Base-by-base conservation (phyloP, 2,329 filamentous ascomycete genomes). In the Aspergillus tubingensis region DNA sequence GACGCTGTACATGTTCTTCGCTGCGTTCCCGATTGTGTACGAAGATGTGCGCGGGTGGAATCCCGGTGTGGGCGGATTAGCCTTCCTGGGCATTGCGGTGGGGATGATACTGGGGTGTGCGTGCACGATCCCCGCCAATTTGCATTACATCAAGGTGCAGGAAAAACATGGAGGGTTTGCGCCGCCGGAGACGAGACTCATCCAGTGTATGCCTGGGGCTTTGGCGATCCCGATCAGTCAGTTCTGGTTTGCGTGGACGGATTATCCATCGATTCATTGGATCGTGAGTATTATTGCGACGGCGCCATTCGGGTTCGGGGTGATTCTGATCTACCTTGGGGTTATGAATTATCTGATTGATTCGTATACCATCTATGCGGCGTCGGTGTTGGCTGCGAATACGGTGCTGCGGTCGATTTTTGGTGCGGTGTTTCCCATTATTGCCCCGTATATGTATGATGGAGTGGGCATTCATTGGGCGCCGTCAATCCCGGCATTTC, bases 161-260 rank as follows among this genome's bases (percentile, higher is more conserved):
- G 53, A 55, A 8, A n/a, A 25, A 21, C 23, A 32, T 11, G 53
- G 41, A 6, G 53, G 53, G 0, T 47, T 55, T n/a, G 53, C 53
- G 3, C 53, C 53, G 3, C 53, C 53, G 3, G 53, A 55, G 53
- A 30, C 53, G 0, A 10, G 53, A 13, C 53, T 55, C 3, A 11
- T 55, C 8, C 53, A 55, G 10, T 55, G 53, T 13, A 55, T 55
- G 53, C 53, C 53, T 1, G 53, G 53, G 6, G 39, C 53, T 5
- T 11, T 55, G 3, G 53, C 53, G 10, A 55, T 55, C 38, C 53
- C 53, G 4, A 47, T 47, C 25, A 55, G 53, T 17, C 53, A 55
- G 41, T 55, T 55, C 53, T 55, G 53, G 53, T 55, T 55, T 17
- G 53, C 53, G 13, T 55, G 53, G 53, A 55, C 53, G 2, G 53